phyloP scores from a whole-genome alignment of 768 basidiomycete species.

The Thelephora aurantiotincta region DNA sequence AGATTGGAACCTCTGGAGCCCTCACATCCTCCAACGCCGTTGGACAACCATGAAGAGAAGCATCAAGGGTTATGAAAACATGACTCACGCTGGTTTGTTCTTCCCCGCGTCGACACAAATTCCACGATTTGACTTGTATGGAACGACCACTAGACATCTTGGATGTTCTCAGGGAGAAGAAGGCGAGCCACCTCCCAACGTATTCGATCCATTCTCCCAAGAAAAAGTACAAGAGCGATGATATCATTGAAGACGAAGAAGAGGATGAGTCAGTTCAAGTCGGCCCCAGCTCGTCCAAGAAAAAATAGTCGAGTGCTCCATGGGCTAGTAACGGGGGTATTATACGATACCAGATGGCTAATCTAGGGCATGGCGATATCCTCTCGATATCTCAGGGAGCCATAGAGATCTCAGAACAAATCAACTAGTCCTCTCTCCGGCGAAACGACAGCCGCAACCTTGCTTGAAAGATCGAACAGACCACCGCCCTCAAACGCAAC shows the following conservation, averaged over 20 bases:
- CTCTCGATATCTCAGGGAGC: not conserved
- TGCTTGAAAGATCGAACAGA: conserved; percentile 16
- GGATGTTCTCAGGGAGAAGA: conserved; percentile 67
- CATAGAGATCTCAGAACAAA: conserved; percentile 10
- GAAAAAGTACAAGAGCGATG: conserved; percentile 19
- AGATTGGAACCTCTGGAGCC: conserved; percentile 77
- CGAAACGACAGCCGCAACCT: conserved; percentile 17
- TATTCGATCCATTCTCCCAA: conserved; percentile 9
- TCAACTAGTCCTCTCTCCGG: conserved; percentile 16
- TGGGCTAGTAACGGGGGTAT: not conserved
- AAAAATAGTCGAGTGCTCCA: too few species aligned
- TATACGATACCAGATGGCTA: conserved; percentile 7
- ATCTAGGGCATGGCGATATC: not conserved
- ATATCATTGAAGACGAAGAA: conserved; percentile 19
- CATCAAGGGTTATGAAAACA: conserved; percentile 65
- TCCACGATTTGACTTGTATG: conserved; percentile 5
- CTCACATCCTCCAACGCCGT: conserved; percentile 63
- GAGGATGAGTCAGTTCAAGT: not conserved
- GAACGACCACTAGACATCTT: conserved; percentile 43
- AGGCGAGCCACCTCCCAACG: conserved; percentile 38
- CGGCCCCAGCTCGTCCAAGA: too few species aligned
- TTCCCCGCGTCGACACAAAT: not conserved
- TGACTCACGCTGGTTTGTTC: conserved; percentile 59
- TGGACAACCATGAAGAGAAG: conserved; percentile 72
- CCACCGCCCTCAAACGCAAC: conserved; percentile 18